These are phyloP conservation scores for Garcia nutans DNA, from an alignment of 345 rosid species.

Conservation along the genomic window DNA sequence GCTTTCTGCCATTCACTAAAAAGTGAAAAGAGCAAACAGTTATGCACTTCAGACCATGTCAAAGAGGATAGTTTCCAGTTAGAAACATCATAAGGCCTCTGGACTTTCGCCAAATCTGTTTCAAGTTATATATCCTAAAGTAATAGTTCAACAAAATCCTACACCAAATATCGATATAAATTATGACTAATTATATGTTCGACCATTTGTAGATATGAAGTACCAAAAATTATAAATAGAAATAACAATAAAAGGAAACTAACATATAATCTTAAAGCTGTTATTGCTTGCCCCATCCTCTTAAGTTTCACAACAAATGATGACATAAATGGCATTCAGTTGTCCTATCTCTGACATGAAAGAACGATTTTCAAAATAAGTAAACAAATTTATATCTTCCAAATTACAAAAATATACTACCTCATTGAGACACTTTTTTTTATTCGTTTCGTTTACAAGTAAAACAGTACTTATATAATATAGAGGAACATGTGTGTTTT, in stretches of 20 bases:
- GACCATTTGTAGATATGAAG: not conserved
- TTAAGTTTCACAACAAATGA: not conserved
- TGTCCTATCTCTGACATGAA: not conserved
- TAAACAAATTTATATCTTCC: not conserved
- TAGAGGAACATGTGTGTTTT: not conserved
- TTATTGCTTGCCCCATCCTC: not conserved
- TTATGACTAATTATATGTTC: not conserved
- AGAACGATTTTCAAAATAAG: not conserved
- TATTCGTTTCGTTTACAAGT: not conserved
- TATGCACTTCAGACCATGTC: not conserved
- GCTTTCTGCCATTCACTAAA: not conserved
- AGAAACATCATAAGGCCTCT: not conserved
- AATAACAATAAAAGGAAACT: not conserved
- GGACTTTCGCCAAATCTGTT: not conserved
- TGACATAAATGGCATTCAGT: not conserved
- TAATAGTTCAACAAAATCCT: not conserved
- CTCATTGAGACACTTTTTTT: not conserved
- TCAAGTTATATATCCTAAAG: not conserved
- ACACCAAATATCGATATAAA: not conserved
- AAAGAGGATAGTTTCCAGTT: not conserved
- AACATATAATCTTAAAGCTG: not conserved
- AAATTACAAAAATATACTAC: not conserved
- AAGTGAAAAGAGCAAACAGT: too few species aligned
- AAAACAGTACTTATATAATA: not conserved
- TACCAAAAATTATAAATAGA: not conserved